Evolutionary conservation across 2,329 filamentous ascomycete species (phyloP).

Genomic region (Sarocladiaceae sp.): DNA sequence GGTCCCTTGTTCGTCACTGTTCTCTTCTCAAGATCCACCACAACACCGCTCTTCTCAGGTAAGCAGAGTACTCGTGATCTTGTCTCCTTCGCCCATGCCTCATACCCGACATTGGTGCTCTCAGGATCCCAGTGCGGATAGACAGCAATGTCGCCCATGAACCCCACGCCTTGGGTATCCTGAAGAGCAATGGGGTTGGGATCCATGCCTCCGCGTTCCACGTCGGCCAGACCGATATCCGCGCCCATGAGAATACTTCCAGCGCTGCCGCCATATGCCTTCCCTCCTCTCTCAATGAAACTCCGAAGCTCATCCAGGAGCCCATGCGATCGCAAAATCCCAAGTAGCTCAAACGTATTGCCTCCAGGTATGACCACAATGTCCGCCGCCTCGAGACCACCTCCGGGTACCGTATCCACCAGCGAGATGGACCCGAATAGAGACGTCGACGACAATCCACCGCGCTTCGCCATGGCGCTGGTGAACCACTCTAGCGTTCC

Average conservation of each 20-base stretch:
- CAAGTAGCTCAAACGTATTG: neutral
- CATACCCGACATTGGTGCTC: neutral
- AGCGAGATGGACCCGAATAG: neutral
- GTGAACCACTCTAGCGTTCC: neutral
- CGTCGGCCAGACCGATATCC: neutral
- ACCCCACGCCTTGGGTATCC: neutral
- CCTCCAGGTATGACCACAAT: neutral
- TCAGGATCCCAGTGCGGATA: neutral
- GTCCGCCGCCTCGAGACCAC: neutral
- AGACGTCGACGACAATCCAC: neutral
- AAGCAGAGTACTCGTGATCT: neutral
- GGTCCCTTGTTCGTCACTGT: neutral
- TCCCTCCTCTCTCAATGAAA: neutral
- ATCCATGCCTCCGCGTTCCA: neutral
- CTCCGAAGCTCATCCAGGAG: neutral
- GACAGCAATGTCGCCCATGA: neutral
- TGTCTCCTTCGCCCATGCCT: neutral
- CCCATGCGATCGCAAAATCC: neutral
- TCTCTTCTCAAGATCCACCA: neutral
- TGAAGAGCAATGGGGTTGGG: neutral
- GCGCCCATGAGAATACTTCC: neutral
- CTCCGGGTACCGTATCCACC: neutral
- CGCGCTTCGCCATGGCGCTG: neutral
- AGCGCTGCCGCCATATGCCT: neutral
- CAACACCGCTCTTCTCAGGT: neutral